Percentiles rank a stretch among this genome's conserved stretches.
phyloP scores from a whole-genome alignment of 2,329 filamentous ascomycete species.

The Trichophyton schoenleinii region DNA sequence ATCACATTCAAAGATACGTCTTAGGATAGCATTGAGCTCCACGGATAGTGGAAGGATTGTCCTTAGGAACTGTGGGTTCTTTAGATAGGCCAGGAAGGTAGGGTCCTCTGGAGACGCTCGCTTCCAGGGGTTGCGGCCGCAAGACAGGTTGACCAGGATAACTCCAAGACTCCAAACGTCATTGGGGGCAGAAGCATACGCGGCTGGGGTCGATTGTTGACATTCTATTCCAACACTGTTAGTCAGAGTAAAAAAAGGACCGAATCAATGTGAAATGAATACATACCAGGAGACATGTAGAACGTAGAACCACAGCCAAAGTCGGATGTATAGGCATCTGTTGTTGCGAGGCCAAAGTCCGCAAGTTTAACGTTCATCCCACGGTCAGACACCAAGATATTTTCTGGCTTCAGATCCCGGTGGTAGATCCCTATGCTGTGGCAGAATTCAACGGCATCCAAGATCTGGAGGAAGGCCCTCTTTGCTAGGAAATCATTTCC shows the following conservation, averaged over 20 bases:
- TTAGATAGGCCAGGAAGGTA: conserved; percentile 82
- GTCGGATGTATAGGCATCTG: conserved; percentile 71
- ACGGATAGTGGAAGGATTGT: conserved; percentile 83
- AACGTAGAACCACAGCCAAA: conserved; percentile 98
- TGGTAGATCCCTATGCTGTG: conserved; percentile 91
- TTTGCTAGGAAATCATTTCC: conserved; percentile 82
- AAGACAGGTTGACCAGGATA: conserved; percentile 92
- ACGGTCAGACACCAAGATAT: conserved; percentile 80
- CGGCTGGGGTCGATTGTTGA: conserved; percentile 58
- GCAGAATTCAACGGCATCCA: conserved; percentile 94
- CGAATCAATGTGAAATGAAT: background rate
- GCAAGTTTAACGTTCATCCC: conserved; percentile 88
- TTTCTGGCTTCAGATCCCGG: conserved; percentile 94
- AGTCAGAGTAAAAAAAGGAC: conserved; percentile 5
- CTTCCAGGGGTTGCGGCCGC: conserved; percentile 98
- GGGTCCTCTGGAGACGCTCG: conserved; percentile 86
- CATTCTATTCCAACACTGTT: conserved; percentile 55
- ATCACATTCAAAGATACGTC: conserved; percentile 75
- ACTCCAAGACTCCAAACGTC: conserved; percentile 98
- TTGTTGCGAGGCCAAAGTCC: conserved; percentile 91
- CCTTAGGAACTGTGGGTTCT: conserved; percentile 75
- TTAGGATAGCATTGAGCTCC: conserved; percentile 78
- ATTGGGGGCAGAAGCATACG: conserved; percentile 85
- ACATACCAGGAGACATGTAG: conserved; percentile 97
- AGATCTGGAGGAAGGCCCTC: conserved; percentile 80